Evolutionary conservation across 2,329 filamentous ascomycete species (phyloP).

Genomic region (Colletotrichum eleusines): DNA sequence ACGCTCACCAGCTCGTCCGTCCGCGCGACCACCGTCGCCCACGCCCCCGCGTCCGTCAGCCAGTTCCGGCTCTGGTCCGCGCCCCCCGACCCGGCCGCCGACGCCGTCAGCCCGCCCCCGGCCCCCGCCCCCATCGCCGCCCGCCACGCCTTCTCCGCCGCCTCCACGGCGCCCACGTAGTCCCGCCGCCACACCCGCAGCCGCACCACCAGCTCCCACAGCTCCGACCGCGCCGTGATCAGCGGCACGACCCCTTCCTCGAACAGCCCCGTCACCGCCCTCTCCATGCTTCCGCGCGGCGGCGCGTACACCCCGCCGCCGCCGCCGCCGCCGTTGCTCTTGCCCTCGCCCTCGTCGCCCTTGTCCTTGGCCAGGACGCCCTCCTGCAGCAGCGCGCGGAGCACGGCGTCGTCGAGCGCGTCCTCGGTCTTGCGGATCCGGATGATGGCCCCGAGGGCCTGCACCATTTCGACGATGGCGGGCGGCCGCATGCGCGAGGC

Average conservation of each 20-base stretch:
- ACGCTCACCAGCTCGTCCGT: constrained; percentile 86
- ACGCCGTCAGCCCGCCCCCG: constrained; percentile 31
- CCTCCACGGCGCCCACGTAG: constrained; percentile 79
- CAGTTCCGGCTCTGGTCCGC: constrained; percentile 53
- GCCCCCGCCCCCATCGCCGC: constrained; percentile 60
- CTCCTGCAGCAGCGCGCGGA: constrained; percentile 79
- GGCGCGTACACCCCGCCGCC: constrained; percentile 51
- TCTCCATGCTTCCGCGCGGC: constrained; percentile 69
- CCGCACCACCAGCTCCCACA: constrained; percentile 81
- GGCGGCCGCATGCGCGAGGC: constrained; percentile 82
- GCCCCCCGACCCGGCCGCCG: constrained; percentile 35
- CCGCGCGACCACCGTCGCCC: constrained; percentile 79
- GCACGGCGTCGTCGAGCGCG: constrained; percentile 79
- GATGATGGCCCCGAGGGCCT: constrained; percentile 80
- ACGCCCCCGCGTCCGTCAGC: constrained; percentile 71
- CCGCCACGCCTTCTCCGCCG: constrained; percentile 91
- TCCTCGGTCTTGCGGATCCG: constrained; percentile 83
- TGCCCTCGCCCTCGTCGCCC: constrained; percentile 49
- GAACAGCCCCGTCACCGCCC: constrained; percentile 77
- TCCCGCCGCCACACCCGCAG: constrained; percentile 80
- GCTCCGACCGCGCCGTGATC: constrained; percentile 81
- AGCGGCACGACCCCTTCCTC: constrained; percentile 83
- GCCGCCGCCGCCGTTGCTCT: constrained; percentile 8
- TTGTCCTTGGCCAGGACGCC: constrained; percentile 63
- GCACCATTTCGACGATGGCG: constrained; percentile 79